These are phyloP conservation scores for Dispira simplex DNA, from an alignment of 192 early-diverging fungal genomes.

Conservation along the genomic window DNA sequence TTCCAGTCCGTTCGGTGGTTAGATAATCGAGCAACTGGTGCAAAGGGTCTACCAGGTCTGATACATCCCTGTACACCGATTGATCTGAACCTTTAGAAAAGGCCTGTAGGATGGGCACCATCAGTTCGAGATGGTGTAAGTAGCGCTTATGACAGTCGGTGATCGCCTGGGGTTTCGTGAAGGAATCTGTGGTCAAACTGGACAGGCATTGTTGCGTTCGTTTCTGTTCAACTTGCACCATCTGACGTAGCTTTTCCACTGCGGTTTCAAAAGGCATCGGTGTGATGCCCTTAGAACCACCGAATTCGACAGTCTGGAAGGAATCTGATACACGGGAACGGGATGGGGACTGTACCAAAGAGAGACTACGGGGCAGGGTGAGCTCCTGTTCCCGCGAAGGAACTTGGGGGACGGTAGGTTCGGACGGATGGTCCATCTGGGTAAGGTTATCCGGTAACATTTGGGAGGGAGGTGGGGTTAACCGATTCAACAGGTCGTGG, in stretches of 20 bases:
- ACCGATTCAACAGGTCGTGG: not conserved
- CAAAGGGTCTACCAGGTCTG: no score
- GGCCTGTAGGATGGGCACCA: no score
- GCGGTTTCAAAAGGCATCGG: no score
- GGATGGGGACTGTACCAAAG: not conserved
- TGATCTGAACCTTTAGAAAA: no score
- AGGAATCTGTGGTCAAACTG: not conserved
- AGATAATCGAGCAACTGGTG: no score
- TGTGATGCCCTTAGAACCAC: not conserved
- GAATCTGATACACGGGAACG: not conserved
- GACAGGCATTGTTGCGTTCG: not conserved
- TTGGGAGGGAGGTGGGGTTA: not conserved
- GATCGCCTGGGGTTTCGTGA: not conserved
- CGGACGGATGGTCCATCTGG: not conserved
- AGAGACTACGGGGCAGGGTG: not conserved
- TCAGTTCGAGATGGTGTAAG: not conserved
- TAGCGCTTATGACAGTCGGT: not conserved
- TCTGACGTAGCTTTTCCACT: not conserved
- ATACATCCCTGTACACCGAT: no score
- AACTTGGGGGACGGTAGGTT: not conserved
- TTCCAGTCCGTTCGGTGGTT: no score
- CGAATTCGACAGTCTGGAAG: not conserved
- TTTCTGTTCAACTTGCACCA: not conserved
- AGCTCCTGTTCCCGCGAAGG: not conserved
- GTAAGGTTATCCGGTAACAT: not conserved